A percentile compares a stretch with the other conserved stretches of the same genome.
phyloP scores from a whole-genome alignment of 768 basidiomycete species.

The Kwoniella sp. region DNA sequence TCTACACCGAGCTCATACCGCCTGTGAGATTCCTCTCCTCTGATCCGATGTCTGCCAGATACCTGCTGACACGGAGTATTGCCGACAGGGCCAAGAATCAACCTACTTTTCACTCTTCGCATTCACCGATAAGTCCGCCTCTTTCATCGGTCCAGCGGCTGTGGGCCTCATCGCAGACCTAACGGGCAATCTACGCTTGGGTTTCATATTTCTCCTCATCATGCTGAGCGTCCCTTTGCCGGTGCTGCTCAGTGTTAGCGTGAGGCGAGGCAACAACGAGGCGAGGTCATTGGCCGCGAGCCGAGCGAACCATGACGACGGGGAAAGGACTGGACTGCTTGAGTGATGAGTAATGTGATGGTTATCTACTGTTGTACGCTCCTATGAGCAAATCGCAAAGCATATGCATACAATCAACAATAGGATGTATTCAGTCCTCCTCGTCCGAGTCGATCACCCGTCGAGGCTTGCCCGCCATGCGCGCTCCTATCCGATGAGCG shows the following conservation, averaged over 20 bases:
- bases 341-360: background rate
- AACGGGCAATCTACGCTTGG: conserved; percentile 86
- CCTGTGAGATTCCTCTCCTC: conserved; percentile 44
- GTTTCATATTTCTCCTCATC: conserved; percentile 77
- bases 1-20: conserved; percentile 82
- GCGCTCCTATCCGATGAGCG: background rate
- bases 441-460: conserved; percentile 4
- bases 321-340: background rate
- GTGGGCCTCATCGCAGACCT: conserved; percentile 82
- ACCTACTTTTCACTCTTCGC: conserved; percentile 80
- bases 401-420: too few species aligned
- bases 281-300: conserved; percentile 50
- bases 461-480: background rate
- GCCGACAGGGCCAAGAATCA: conserved; percentile 66
- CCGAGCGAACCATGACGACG: background rate
- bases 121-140: conserved; percentile 80
- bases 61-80: background rate
- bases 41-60: background rate
- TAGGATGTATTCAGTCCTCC: too few species aligned
- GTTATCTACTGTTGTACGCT: too few species aligned
- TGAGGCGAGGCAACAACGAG: conserved; percentile 61
- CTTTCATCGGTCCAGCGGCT: conserved; percentile 83
- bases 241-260: conserved; percentile 64
- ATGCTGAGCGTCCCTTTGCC: conserved; percentile 82
- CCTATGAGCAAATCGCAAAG: too few species aligned